Evolutionary conservation across 441 rosid genomes (phyloP).

Genomic region (Aleurites moluccanus): DNA sequence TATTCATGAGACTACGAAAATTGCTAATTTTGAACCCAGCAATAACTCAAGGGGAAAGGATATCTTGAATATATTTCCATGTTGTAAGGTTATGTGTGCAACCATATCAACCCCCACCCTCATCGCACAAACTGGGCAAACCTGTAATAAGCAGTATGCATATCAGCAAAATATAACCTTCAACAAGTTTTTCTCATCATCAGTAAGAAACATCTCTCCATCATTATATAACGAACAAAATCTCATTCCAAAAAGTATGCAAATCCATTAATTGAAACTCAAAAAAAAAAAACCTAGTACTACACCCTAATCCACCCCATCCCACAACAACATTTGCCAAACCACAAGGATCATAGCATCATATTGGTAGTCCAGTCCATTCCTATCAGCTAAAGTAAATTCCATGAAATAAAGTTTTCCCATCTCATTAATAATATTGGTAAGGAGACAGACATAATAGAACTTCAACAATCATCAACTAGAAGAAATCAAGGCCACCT

Average conservation of each 20-base stretch:
- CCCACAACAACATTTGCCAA: background rate
- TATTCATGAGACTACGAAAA: background rate
- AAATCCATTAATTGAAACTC: background rate
- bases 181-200: slow-evolving; percentile 3
- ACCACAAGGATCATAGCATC: background rate
- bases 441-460: background rate
- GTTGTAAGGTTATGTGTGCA: slow-evolving; percentile 90
- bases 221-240: slow-evolving; percentile 10
- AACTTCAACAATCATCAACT: slow-evolving; percentile 1
- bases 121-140: slow-evolving; percentile 86
- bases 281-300: background rate
- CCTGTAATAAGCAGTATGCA: slow-evolving; percentile 48
- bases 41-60: slow-evolving; percentile 45
- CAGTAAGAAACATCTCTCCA: slow-evolving; percentile 1
- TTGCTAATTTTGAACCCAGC: background rate
- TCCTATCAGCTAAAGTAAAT: background rate
- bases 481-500: background rate
- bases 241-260: background rate
- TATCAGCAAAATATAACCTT: slow-evolving; percentile 21
- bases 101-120: slow-evolving; percentile 95
- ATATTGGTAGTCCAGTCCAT: background rate
- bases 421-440: too few relatives aligned
- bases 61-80: slow-evolving; percentile 89
- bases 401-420: slow-evolving; percentile 9
- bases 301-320: background rate